phyloP scores from a whole-genome alignment of 2,329 filamentous ascomycete genomes.

The Trichoderma sp. region DNA sequence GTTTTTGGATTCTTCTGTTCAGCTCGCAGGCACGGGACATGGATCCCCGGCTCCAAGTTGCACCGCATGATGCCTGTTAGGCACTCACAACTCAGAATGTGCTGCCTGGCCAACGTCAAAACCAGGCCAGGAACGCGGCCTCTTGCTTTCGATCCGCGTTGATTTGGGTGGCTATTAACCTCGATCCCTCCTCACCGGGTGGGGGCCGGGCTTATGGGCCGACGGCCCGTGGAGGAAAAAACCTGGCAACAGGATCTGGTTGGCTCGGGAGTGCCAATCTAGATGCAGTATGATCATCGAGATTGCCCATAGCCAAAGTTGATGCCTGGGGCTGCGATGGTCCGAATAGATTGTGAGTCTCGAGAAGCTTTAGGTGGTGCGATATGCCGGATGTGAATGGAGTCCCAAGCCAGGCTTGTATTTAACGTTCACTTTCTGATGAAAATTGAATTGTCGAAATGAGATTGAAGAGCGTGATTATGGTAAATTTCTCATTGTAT shows the following conservation, averaged over 20 bases:
- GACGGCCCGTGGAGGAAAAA: neutral
- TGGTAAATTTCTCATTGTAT: fast-evolving
- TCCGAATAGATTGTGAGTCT: neutral
- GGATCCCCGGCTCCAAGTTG: neutral
- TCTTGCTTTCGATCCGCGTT: neutral
- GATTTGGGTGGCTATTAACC: neutral
- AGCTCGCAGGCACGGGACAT: neutral
- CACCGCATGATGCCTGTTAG: neutral
- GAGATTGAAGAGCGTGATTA: neutral
- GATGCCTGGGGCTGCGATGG: neutral
- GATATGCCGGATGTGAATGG: neutral
- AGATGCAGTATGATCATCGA: neutral
- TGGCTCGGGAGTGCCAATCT: neutral
- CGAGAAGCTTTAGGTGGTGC: neutral
- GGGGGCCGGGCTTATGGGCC: neutral
- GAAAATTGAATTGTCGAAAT: too few species aligned
- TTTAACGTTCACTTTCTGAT: too few species aligned
- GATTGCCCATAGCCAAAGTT: neutral
- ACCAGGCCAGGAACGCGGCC: neutral
- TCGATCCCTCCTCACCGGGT: neutral
- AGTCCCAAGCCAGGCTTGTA: neutral
- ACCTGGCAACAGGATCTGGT: neutral
- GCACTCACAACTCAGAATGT: neutral
- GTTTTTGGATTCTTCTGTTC: neutral
- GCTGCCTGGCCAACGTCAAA: neutral